Evolutionary conservation across 2,329 filamentous ascomycete genomes (phyloP).

Genomic region (Rutstroemia sp.): DNA sequence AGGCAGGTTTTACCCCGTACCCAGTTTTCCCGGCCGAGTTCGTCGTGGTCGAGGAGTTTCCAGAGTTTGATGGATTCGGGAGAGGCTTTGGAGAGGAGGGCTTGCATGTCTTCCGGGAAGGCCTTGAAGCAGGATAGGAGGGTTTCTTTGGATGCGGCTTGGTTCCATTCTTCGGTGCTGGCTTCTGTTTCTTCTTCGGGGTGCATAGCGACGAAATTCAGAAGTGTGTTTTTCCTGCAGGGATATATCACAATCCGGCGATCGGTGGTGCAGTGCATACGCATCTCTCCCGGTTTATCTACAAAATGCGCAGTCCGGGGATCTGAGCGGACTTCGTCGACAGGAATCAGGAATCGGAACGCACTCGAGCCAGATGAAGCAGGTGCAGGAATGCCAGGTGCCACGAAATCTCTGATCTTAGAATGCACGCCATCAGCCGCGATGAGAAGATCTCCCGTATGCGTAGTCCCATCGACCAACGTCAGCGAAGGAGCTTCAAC

Average conservation of each 20-base stretch:
- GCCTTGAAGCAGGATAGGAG: slow-evolving; percentile 35
- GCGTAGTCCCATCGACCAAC: slow-evolving; percentile 37
- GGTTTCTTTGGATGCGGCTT: slow-evolving; percentile 30
- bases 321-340: slow-evolving; percentile 27
- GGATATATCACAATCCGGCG: slow-evolving; percentile 42
- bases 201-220: slow-evolving; percentile 46
- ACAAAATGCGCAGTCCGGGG: slow-evolving; percentile 31
- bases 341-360: slow-evolving; percentile 21
- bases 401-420: background rate
- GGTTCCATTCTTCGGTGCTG: slow-evolving; percentile 35
- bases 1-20: slow-evolving; percentile 45
- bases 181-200: slow-evolving; percentile 41
- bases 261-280: slow-evolving; percentile 36
- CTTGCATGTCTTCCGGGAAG: slow-evolving; percentile 36
- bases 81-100: slow-evolving; percentile 38
- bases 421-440: slow-evolving; percentile 46
- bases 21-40: slow-evolving; percentile 34
- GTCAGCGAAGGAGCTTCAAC: slow-evolving; percentile 34
- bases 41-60: slow-evolving; percentile 45
- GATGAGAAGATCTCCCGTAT: slow-evolving; percentile 43
- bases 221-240: slow-evolving; percentile 35
- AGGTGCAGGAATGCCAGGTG: background rate
- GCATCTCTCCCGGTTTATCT: slow-evolving; percentile 26
- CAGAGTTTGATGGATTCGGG: slow-evolving; percentile 44
- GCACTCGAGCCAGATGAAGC: slow-evolving; percentile 16